Conservation (phyloP, 2,329 filamentous ascomycete species). For the Aureobasidium pullulans region DNA sequence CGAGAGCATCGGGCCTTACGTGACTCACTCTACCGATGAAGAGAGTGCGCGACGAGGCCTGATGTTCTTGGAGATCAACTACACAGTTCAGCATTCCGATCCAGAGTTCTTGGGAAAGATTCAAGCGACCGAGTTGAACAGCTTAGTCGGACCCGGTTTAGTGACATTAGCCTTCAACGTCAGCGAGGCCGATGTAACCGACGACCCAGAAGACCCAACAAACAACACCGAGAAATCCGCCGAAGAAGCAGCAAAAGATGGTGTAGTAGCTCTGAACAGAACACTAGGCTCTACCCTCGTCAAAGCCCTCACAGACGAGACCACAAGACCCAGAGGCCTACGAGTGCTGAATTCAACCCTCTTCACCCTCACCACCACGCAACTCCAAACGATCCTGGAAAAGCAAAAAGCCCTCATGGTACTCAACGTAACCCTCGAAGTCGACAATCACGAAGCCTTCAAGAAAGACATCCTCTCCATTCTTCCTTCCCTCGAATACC, state of each 20-base stretch:
- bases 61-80: constrained; percentile 41
- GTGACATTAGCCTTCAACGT: constrained; percentile 34
- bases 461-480: constrained; percentile 29
- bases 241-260: constrained; percentile 25
- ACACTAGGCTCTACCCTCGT: constrained; percentile 24
- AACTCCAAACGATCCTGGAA: constrained; percentile 30
- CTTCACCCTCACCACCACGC: constrained; percentile 31
- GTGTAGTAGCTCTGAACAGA: constrained; percentile 31
- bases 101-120: constrained; percentile 36
- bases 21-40: constrained; percentile 22
- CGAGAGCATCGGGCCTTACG: constrained; percentile 22
- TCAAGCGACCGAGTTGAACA: constrained; percentile 30
- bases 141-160: constrained; percentile 30
- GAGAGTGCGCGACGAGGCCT: constrained; percentile 23
- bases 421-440: constrained; percentile 30
- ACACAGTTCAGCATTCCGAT: constrained; percentile 40
- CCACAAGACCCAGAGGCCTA: constrained; percentile 27
- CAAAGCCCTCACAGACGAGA: constrained; percentile 27
- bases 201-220: constrained; percentile 19
- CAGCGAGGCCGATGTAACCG: constrained; percentile 26
- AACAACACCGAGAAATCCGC: constrained; percentile 22
- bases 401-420: constrained; percentile 33
- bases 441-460: constrained; percentile 29
- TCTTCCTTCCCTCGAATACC: constrained; percentile 24
- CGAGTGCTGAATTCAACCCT: constrained; percentile 35